phyloP scores from a whole-genome alignment of 148 eudicot genomes.

The Vaccinium darrowii region DNA sequence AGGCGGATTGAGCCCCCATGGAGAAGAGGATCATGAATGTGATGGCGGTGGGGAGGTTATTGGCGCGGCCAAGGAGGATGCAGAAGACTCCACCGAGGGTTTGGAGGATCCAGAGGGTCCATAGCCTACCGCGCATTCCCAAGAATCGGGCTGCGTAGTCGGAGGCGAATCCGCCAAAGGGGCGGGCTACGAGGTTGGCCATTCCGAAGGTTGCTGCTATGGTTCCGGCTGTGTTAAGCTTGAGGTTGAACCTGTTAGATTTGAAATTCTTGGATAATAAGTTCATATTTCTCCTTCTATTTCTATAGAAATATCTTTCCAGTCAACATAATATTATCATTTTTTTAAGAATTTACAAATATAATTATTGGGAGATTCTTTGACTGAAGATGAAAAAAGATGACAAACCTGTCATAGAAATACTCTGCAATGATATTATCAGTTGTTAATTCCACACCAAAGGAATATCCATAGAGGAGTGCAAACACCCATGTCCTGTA shows the following conservation, averaged over 20 bases:
- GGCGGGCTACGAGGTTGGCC: constrained; percentile 65
- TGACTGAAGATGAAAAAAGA: background rate
- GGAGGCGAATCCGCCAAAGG: constrained; percentile 62
- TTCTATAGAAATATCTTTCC: background rate
- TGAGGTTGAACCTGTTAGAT: constrained; percentile 50
- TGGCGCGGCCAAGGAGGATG: constrained; percentile 51
- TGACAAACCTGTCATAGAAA: constrained; percentile 42
- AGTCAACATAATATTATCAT: too few relatives aligned
- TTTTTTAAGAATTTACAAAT: too few relatives aligned
- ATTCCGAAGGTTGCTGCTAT: constrained; percentile 76
- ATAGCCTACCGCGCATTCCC: constrained; percentile 85
- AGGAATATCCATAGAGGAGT: constrained; percentile 54
- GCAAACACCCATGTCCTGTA: constrained; percentile 57
- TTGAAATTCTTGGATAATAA: background rate
- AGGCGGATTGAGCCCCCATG: constrained; percentile 49
- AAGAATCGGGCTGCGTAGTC: constrained; percentile 50
- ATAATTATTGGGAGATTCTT: background rate
- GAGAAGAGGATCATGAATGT: constrained; percentile 46
- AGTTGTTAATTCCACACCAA: constrained; percentile 44
- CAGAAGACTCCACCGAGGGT: constrained; percentile 70
- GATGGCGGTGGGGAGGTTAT: constrained; percentile 29
- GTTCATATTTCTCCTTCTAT: background rate
- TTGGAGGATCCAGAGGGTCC: constrained; percentile 79
- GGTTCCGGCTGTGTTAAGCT: constrained; percentile 72
- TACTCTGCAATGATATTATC: constrained; percentile 50